These are phyloP conservation scores for Besnoitia besnoiti DNA, from an alignment of 169 alveolate genomes.

Conservation along the genomic window DNA sequence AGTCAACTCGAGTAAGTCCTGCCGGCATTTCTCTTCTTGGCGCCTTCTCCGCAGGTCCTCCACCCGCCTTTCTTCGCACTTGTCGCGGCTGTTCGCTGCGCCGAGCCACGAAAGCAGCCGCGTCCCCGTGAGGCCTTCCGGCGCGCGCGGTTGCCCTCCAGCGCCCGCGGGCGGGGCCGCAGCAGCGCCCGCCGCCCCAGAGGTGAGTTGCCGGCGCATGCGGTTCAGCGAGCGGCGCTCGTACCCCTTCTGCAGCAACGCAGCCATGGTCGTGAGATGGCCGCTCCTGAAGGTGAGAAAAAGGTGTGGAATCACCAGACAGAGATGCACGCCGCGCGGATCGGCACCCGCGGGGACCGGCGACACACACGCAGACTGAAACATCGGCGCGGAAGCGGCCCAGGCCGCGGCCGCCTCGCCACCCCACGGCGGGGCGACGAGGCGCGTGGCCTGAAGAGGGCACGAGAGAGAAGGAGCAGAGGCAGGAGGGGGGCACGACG, in stretches of 20 bases:
- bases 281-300: conserved; percentile 23
- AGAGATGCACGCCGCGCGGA: neutral
- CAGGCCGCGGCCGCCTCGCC: too few relatives aligned
- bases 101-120: neutral
- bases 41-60: neutral
- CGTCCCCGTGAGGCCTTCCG: neutral
- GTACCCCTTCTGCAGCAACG: neutral
- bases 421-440: too few relatives aligned
- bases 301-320: neutral
- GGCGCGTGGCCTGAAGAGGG: neutral
- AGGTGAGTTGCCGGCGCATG: neutral
- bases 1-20: neutral
- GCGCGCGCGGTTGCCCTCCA: neutral
- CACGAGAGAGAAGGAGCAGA: too few relatives aligned
- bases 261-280: neutral
- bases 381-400: too few relatives aligned
- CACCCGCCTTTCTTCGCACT: too few relatives aligned
- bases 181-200: too few relatives aligned
- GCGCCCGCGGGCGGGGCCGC: too few relatives aligned
- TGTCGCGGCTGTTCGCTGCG: too few relatives aligned
- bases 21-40: too few relatives aligned
- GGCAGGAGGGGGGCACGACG: too few relatives aligned
- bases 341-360: neutral
- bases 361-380: too few relatives aligned
- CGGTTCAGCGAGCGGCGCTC: neutral